phyloP scores from a whole-genome alignment of 495 filamentous ascomycete genomes.

The Penicillium desertorum region DNA sequence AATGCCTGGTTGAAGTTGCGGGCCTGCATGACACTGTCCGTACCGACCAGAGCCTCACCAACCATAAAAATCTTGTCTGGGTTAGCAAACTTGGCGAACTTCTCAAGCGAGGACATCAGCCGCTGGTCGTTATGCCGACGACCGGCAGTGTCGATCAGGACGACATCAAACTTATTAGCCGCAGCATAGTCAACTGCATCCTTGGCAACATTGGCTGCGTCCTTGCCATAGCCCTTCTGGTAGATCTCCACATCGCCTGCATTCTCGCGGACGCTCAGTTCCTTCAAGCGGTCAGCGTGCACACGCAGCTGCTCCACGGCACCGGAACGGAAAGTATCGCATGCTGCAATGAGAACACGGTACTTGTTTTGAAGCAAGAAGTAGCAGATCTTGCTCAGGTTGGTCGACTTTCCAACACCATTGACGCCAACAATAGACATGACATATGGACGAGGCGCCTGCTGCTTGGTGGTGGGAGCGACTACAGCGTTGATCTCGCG shows the following conservation, averaged over 20 bases:
- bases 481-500: constrained; percentile 85
- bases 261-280: constrained; percentile 76
- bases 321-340: constrained; percentile 95
- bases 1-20: constrained; percentile 94
- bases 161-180: constrained; percentile 79
- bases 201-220: constrained; percentile 91
- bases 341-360: constrained; percentile 91
- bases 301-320: constrained; percentile 96
- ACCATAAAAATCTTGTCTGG: constrained; percentile 99
- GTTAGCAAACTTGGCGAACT: constrained; percentile 91
- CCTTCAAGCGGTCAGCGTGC: constrained; percentile 85
- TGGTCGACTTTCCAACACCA: constrained; percentile 96
- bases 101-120: constrained; percentile 92
- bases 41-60: constrained; percentile 93
- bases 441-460: constrained; percentile 78
- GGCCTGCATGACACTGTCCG: constrained; percentile 91
- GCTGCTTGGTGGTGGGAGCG: constrained; percentile 50
- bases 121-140: constrained; percentile 93
- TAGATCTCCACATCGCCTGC: constrained; percentile 81
- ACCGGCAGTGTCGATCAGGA: constrained; percentile 94
- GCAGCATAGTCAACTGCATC: constrained; percentile 83
- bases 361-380: constrained; percentile 97
- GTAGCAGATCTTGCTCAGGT: constrained; percentile 93
- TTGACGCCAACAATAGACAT: constrained; percentile 98
- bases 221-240: constrained; percentile 96